phyloP scores from a whole-genome alignment of 2,329 filamentous ascomycete species.

The Colletotrichum sp. region DNA sequence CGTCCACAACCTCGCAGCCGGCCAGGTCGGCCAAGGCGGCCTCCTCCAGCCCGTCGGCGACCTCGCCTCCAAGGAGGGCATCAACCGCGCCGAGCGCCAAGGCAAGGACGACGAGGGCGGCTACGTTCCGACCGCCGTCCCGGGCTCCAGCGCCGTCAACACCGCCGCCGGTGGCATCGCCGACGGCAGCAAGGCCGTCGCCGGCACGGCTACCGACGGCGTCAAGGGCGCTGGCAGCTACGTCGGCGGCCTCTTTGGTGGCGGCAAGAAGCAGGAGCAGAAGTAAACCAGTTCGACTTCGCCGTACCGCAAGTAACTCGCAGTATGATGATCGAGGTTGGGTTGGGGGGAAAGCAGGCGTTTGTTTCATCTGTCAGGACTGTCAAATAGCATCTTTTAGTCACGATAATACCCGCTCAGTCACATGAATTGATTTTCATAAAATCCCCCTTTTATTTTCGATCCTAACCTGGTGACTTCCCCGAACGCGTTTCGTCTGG shows the following conservation, averaged over 20 bases:
- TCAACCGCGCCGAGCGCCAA: constrained; percentile 68
- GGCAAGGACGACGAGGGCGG: constrained; percentile 67
- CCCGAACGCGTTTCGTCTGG: no score
- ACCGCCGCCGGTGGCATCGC: constrained; percentile 29
- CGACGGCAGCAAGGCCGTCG: constrained; percentile 36
- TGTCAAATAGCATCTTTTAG: neutral
- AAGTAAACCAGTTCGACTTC: neutral
- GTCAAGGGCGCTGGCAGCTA: constrained; percentile 32
- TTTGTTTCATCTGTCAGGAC: neutral
- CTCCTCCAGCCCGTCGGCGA: constrained; percentile 70
- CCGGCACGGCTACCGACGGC: constrained; percentile 27
- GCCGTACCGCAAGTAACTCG: neutral
- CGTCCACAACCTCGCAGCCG: constrained; percentile 65
- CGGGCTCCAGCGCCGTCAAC: constrained; percentile 31
- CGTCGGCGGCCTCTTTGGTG: constrained; percentile 38
- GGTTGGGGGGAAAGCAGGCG: neutral
- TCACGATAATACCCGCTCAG: constrained; percentile 10
- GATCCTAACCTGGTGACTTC: neutral
- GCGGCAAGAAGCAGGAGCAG: constrained; percentile 31
- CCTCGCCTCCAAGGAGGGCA: constrained; percentile 64
- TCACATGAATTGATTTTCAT: neutral
- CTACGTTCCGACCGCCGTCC: constrained; percentile 41
- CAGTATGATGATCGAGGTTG: neutral
- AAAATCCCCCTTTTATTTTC: neutral
- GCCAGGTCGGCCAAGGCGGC: constrained; percentile 72